Evolutionary conservation across 805 yeast genomes (phyloP).

Genomic region (Pichia insulana): DNA sequence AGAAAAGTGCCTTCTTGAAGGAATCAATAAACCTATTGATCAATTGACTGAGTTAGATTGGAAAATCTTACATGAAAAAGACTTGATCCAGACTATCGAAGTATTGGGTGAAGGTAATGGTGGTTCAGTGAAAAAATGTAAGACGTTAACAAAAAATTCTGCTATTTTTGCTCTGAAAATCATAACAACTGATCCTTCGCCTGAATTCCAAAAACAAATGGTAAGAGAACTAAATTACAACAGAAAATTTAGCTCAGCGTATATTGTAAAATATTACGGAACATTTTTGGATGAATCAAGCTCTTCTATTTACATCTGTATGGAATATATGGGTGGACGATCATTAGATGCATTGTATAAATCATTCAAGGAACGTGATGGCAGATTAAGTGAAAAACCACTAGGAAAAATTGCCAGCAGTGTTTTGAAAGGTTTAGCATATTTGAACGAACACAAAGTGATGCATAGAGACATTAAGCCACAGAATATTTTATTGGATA

Average conservation of each 20-base stretch:
- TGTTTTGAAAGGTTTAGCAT: conserved; percentile 76
- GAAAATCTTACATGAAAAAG: conserved; percentile 49
- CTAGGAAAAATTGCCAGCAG: conserved; percentile 85
- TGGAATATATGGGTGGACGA: conserved; percentile 96
- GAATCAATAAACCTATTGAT: conserved; percentile 8
- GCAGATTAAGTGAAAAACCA: conserved; percentile 87
- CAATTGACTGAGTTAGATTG: conserved; percentile 58
- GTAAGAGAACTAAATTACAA: conserved; percentile 86
- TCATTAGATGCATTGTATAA: conserved; percentile 89
- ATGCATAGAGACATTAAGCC: conserved; percentile 97
- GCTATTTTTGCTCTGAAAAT: conserved; percentile 77
- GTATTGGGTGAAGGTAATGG: conserved; percentile 91
- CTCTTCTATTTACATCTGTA: conserved; percentile 82
- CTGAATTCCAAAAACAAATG: conserved; percentile 83
- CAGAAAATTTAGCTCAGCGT: conserved; percentile 69
- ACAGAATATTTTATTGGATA: conserved; percentile 75
- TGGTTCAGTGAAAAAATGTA: conserved; percentile 81
- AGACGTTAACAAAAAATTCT: conserved; percentile 40
- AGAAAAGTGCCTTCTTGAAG: background rate
- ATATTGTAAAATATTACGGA: conserved; percentile 88
- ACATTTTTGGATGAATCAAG: conserved; percentile 71
- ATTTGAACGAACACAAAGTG: conserved; percentile 77
- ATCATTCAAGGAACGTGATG: conserved; percentile 61
- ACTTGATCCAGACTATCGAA: conserved; percentile 58
- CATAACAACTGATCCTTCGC: conserved; percentile 68